phyloP scores from a whole-genome alignment of 1,284 basidiomycete genomes.

The Trichosporon coremiiforme region DNA sequence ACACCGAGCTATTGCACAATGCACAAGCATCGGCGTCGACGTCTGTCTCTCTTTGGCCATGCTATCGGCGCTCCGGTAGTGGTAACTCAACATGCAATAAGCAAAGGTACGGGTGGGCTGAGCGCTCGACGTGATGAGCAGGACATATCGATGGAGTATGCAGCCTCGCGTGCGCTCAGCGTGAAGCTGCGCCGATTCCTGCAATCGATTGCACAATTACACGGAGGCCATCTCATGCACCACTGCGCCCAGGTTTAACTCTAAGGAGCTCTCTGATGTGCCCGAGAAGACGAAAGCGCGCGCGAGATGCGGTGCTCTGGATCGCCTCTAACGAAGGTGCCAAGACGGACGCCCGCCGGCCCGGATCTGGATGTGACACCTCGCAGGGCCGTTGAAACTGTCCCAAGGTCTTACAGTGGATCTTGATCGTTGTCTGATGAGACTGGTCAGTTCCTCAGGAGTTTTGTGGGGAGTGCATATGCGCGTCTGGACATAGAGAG shows the following conservation, averaged over 20 bases:
- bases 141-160: background rate
- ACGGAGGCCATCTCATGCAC: background rate
- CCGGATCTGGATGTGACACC: background rate
- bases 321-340: background rate
- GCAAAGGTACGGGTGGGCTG: background rate
- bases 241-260: background rate
- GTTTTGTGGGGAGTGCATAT: no score
- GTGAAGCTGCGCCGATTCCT: background rate
- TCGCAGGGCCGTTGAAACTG: background rate
- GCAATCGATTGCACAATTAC: background rate
- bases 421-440: no score
- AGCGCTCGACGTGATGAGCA: background rate
- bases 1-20: background rate
- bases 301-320: conserved; percentile 1
- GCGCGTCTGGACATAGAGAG: no score
- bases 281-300: background rate
- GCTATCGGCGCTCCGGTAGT: no score
- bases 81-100: background rate
- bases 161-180: background rate
- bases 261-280: background rate
- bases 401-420: no score
- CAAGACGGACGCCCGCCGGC: background rate
- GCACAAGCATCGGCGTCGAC: background rate
- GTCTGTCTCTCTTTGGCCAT: background rate
- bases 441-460: no score